phyloP scores from a whole-genome alignment of 495 filamentous ascomycete genomes.

The Aspergillus nidulans region DNA sequence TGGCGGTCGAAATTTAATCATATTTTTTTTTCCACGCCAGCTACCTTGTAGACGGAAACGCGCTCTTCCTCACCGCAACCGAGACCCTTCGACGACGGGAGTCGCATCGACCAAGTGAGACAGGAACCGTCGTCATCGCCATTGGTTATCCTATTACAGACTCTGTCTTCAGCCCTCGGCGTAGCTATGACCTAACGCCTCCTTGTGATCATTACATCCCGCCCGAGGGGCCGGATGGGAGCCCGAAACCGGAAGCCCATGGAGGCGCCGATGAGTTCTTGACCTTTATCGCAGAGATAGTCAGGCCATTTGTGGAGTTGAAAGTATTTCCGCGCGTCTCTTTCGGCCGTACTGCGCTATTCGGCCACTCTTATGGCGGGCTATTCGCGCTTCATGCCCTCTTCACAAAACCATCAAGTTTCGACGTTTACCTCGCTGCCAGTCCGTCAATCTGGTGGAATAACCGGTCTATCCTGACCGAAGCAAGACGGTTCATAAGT shows the following conservation, averaged over 20 bases:
- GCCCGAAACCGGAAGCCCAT: background rate
- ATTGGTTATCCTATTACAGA: slow-evolving; percentile 21
- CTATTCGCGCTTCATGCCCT: slow-evolving; percentile 20
- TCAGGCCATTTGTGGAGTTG: slow-evolving; percentile 11
- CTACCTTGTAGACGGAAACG: slow-evolving; percentile 24
- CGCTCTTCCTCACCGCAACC: slow-evolving; percentile 19
- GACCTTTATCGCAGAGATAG: slow-evolving; percentile 11
- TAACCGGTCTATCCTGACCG: slow-evolving; percentile 13
- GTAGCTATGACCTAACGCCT: slow-evolving; percentile 19
- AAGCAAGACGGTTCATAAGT: slow-evolving; percentile 9
- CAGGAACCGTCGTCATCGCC: slow-evolving; percentile 16
- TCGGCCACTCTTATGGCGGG: slow-evolving; percentile 23
- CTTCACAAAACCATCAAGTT: slow-evolving; percentile 14
- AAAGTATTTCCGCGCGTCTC: slow-evolving; percentile 15
- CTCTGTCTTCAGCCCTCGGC: slow-evolving; percentile 17
- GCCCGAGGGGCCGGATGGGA: slow-evolving; percentile 12
- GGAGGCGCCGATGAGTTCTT: slow-evolving; percentile 22
- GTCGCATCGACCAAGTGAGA: background rate
- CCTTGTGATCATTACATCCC: slow-evolving; percentile 17
- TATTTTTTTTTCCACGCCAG: slow-evolving; percentile 7
- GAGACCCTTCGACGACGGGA: slow-evolving; percentile 18
- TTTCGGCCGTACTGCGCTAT: slow-evolving; percentile 14
- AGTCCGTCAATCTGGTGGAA: slow-evolving; percentile 29
- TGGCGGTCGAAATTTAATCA: too few relatives aligned
- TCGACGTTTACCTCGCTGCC: slow-evolving; percentile 22